Conservation (phyloP, 768 basidiomycete species). For the Trametes elegans region DNA sequence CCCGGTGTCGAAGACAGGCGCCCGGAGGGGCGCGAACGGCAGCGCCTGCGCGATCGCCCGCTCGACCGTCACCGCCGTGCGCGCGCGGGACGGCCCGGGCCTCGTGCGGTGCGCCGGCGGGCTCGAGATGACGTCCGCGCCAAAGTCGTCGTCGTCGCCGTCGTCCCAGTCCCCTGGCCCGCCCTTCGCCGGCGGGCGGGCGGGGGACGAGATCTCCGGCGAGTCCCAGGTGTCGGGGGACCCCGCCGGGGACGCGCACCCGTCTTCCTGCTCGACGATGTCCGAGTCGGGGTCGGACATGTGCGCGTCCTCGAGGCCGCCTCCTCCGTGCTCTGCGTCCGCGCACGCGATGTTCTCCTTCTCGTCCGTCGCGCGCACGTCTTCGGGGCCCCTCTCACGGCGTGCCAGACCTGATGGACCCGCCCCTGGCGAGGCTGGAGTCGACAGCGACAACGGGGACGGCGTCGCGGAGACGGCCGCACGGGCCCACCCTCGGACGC, state of each 20-base stretch:
- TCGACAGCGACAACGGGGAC: conserved; percentile 29
- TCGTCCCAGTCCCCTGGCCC: conserved; percentile 7
- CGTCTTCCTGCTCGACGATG: conserved; percentile 70
- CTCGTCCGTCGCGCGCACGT: conserved; percentile 22
- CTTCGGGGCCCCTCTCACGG: conserved; percentile 3
- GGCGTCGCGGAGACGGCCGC: neutral
- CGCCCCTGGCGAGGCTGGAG: neutral
- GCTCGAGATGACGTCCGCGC: conserved; percentile 52
- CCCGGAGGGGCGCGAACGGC: conserved; percentile 4
- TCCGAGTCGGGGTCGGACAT: conserved; percentile 37
- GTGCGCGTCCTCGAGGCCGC: conserved; percentile 37
- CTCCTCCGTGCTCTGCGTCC: too few species aligned
- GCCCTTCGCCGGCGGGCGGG: conserved; percentile 28
- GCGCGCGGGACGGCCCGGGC: neutral
- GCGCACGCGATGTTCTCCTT: conserved; percentile 42
- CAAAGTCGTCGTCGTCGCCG: conserved; percentile 43
- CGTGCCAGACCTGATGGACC: conserved; percentile 11
- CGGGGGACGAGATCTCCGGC: conserved; percentile 66
- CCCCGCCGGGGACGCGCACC: conserved; percentile 73
- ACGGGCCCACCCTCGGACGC: neutral
- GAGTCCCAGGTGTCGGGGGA: conserved; percentile 49
- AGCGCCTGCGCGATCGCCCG: conserved; percentile 11
- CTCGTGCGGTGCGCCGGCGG: conserved; percentile 29
- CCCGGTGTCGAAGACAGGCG: conserved; percentile 4
- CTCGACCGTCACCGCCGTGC: neutral